Percentiles rank a stretch among this genome's conserved stretches.
phyloP scores from a whole-genome alignment of 768 basidiomycete genomes.

The Boletus vinaceobasis region DNA sequence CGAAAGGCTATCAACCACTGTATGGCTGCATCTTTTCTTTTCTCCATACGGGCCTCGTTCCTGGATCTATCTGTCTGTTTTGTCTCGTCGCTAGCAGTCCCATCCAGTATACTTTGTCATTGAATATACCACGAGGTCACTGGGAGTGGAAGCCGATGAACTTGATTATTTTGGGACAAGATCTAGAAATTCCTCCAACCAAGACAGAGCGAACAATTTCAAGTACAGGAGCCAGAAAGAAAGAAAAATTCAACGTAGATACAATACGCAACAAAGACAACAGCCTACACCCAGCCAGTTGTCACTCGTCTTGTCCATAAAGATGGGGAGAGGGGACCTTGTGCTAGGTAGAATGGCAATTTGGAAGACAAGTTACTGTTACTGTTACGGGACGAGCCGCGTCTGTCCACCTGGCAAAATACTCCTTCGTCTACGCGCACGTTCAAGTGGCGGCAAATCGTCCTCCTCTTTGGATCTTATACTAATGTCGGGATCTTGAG shows the following conservation, averaged over 20 bases:
- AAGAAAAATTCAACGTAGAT: neutral
- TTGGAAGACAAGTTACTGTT: neutral
- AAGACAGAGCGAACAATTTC: neutral
- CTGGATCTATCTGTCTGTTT: neutral
- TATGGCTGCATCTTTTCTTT: neutral
- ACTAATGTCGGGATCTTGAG: conserved; percentile 28
- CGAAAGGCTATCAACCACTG: neutral
- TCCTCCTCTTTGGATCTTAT: conserved; percentile 45
- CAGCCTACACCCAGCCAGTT: neutral
- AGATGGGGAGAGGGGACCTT: neutral
- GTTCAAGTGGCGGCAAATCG: conserved; percentile 65
- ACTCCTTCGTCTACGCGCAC: conserved; percentile 53
- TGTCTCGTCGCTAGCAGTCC: neutral
- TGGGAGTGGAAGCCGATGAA: neutral
- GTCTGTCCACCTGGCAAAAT: conserved; percentile 32
- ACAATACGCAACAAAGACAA: conserved; percentile 1
- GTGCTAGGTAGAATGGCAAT: neutral
- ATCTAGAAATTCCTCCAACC: neutral
- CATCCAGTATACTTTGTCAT: too few species aligned
- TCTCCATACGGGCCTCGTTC: neutral
- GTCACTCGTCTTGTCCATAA: neutral
- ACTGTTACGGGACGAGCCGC: conserved; percentile 17
- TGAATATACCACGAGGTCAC: neutral
- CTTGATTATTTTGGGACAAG: neutral
- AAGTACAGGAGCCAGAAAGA: neutral